phyloP scores from a whole-genome alignment of 2,329 filamentous ascomycete genomes.

The Fusarium domesticum region DNA sequence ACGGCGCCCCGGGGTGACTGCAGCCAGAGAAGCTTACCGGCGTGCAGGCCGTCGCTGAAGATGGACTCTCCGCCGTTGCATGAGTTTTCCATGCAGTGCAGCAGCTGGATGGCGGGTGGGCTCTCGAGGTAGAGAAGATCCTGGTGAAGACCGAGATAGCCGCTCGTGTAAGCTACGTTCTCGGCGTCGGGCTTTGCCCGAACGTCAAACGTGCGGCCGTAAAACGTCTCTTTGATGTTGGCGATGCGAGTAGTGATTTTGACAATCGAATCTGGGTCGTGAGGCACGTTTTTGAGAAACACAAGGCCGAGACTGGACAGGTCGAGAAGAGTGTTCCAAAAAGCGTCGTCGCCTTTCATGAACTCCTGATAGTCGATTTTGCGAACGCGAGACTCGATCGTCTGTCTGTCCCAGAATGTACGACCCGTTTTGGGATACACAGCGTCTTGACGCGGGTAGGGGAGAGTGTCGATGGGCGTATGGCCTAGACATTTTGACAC shows the following conservation, averaged over 20 bases:
- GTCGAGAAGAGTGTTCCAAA: slow-evolving; percentile 60
- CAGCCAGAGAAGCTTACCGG: slow-evolving; percentile 42
- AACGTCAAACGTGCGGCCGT: slow-evolving; percentile 89
- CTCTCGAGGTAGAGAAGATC: slow-evolving; percentile 84
- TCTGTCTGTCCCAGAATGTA: slow-evolving; percentile 41
- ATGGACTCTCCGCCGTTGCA: slow-evolving; percentile 78
- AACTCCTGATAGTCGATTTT: slow-evolving; percentile 70
- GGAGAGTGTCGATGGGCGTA: slow-evolving; percentile 17
- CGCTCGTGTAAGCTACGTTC: slow-evolving; percentile 87
- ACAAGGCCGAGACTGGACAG: slow-evolving; percentile 69
- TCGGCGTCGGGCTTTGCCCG: slow-evolving; percentile 74
- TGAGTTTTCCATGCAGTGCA: slow-evolving; percentile 84
- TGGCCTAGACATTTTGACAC: slow-evolving; percentile 35
- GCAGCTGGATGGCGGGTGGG: slow-evolving; percentile 77
- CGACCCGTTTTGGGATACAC: slow-evolving; percentile 34
- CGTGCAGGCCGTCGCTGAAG: slow-evolving; percentile 73
- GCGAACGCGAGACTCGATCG: slow-evolving; percentile 42
- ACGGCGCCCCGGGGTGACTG: slow-evolving; percentile 24
- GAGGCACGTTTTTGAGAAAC: slow-evolving; percentile 72
- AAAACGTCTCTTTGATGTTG: slow-evolving; percentile 80
- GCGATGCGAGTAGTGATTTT: slow-evolving; percentile 71
- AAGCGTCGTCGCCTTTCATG: slow-evolving; percentile 54
- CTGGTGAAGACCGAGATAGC: slow-evolving; percentile 84
- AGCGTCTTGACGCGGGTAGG: slow-evolving; percentile 25
- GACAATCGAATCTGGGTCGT: slow-evolving; percentile 62